A percentile compares a stretch with the other conserved stretches of the same genome.
Evolutionary conservation across 306 rosid genomes (phyloP).

Genomic region (Styphnolobium japonicum): DNA sequence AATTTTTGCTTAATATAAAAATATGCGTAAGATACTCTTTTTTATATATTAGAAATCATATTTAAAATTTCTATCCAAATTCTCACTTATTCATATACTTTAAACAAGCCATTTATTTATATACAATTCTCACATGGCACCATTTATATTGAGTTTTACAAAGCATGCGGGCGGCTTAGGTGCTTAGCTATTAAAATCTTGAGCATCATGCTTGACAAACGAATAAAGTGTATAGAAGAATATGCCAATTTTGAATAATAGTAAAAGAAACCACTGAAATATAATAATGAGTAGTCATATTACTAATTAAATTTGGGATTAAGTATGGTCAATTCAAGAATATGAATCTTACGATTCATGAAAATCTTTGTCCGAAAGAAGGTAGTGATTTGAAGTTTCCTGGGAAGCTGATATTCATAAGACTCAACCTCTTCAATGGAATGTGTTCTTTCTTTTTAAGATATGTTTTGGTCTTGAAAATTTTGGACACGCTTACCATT

Average conservation of each 20-base stretch:
- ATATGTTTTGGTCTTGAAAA: not conserved
- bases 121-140: too few relatives aligned
- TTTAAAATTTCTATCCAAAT: too few relatives aligned
- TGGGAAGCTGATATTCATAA: not conserved
- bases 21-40: too few relatives aligned
- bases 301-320: not conserved
- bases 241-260: not conserved
- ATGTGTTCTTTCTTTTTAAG: not conserved
- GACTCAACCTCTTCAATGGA: not conserved
- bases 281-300: not conserved
- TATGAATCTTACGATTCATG: not conserved
- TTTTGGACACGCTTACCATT: not conserved
- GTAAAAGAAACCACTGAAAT: not conserved
- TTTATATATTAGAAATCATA: too few relatives aligned
- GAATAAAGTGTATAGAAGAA: not conserved
- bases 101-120: too few relatives aligned
- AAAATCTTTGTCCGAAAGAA: not conserved
- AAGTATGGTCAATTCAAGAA: constrained; percentile 1
- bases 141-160: not conserved
- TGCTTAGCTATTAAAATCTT: not conserved
- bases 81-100: too few relatives aligned
- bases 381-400: constrained; percentile 15
- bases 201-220: not conserved
- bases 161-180: not conserved
- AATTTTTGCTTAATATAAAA: too few relatives aligned